A percentile compares a stretch with the other conserved stretches of the same genome.
Conservation (phyloP, 148 eudicot species). For the Cornus kousa region DNA sequence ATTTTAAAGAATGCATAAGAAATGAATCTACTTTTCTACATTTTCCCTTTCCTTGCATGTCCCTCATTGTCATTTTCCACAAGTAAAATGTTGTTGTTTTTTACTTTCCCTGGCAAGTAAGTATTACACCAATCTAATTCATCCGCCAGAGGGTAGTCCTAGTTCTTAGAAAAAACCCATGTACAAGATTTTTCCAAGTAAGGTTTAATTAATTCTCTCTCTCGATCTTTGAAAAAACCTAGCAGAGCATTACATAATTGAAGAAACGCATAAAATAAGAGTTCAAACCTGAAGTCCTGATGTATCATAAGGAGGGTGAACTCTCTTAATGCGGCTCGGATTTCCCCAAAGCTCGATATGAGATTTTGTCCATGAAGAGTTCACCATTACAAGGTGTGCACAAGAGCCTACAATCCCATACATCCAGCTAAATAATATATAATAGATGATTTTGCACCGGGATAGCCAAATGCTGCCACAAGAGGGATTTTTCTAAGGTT, state of each 20-base stretch:
- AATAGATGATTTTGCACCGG: slow-evolving; percentile 73
- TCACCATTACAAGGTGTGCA: slow-evolving; percentile 90
- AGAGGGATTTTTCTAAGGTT: slow-evolving; percentile 12
- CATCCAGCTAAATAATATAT: slow-evolving; percentile 81
- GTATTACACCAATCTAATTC: neutral
- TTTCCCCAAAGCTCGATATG: slow-evolving; percentile 92
- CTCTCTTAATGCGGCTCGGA: slow-evolving; percentile 61
- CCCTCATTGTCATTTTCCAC: neutral
- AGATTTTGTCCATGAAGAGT: slow-evolving; percentile 91
- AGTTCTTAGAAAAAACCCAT: neutral
- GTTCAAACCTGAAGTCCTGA: slow-evolving; percentile 83
- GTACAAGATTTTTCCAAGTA: neutral
- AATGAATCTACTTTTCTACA: no score
- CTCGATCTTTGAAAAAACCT: neutral
- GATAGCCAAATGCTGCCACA: slow-evolving; percentile 73
- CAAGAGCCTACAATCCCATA: slow-evolving; percentile 89
- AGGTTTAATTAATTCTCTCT: neutral
- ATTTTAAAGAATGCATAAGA: neutral
- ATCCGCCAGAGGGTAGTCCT: neutral
- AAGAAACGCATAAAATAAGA: neutral
- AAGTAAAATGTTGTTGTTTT: no score
- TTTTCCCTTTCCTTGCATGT: no score
- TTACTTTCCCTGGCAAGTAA: no score
- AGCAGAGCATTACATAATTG: neutral
- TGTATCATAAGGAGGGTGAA: slow-evolving; percentile 98